Evolutionary conservation across 2,329 filamentous ascomycete genomes (phyloP).

Genomic region (Colletotrichum cereale): DNA sequence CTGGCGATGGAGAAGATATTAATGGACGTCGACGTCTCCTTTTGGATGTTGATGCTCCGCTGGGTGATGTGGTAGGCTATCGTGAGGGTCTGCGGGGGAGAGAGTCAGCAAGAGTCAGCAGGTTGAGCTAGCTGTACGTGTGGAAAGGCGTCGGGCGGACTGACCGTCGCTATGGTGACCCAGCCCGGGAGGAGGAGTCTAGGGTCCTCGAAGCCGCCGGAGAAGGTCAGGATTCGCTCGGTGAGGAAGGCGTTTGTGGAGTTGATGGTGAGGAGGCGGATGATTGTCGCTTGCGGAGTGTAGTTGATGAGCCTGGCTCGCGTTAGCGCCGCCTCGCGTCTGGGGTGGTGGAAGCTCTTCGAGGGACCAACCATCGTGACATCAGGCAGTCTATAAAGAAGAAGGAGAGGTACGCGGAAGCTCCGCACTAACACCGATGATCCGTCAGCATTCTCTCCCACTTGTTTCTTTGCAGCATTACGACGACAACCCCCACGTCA

Average conservation of each 20-base stretch:
- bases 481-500: no score
- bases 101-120: slow-evolving; percentile 20
- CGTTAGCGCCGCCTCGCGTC: slow-evolving; percentile 23
- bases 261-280: slow-evolving; percentile 82
- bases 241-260: slow-evolving; percentile 81
- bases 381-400: slow-evolving; percentile 89
- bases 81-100: slow-evolving; percentile 67
- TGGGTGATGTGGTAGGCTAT: slow-evolving; percentile 82
- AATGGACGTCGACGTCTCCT: slow-evolving; percentile 82
- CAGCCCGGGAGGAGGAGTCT: slow-evolving; percentile 80
- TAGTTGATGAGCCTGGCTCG: slow-evolving; percentile 81
- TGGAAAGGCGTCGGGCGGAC: no score
- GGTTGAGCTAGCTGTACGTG: no score
- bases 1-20: slow-evolving; percentile 82
- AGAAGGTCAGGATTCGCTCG: slow-evolving; percentile 77
- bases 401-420: slow-evolving; percentile 83
- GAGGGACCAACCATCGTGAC: slow-evolving; percentile 75
- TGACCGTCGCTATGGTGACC: slow-evolving; percentile 81
- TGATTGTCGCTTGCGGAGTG: slow-evolving; percentile 82
- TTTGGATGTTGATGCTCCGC: slow-evolving; percentile 82
- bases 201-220: slow-evolving; percentile 77
- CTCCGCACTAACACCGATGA: slow-evolving; percentile 70
- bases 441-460: slow-evolving; percentile 28
- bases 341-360: background rate
- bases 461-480: background rate